Percentiles rank a stretch among this genome's conserved stretches.
Evolutionary conservation across 2,329 filamentous ascomycete species (phyloP).

Genomic region (Phyllosticta citriasiana): DNA sequence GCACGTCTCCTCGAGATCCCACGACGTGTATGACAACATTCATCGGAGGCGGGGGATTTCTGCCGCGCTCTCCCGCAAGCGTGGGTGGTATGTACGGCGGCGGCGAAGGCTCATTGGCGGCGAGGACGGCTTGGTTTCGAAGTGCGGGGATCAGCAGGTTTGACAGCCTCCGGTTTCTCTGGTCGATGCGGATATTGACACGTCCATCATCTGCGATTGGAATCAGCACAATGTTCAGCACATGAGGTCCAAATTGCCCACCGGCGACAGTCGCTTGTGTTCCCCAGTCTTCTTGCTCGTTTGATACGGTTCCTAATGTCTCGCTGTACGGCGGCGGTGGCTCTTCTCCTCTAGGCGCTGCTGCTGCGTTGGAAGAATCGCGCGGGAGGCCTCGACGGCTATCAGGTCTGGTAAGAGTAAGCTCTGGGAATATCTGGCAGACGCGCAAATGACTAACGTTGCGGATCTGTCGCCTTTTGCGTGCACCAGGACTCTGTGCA

Average conservation of each 20-base stretch:
- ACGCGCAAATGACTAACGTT: background rate
- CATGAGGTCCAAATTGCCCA: background rate
- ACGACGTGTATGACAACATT: conserved; percentile 42
- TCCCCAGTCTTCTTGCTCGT: conserved; percentile 29
- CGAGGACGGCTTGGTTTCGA: conserved; percentile 24
- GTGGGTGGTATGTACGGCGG: conserved; percentile 66
- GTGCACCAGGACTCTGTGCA: background rate
- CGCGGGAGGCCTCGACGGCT: background rate
- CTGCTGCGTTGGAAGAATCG: background rate
- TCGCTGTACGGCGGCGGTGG: conserved; percentile 33
- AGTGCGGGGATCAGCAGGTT: conserved; percentile 29
- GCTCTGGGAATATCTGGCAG: background rate
- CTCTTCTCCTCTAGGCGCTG: conserved; percentile 30
- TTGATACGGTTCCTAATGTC: conserved; percentile 27
- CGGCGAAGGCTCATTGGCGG: conserved; percentile 43
- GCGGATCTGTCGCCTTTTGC: background rate
- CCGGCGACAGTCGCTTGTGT: conserved; percentile 39
- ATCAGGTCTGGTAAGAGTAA: background rate
- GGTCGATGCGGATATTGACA: conserved; percentile 32
- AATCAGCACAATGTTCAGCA: background rate
- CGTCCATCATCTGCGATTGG: conserved; percentile 23
- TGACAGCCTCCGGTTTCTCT: conserved; percentile 26
- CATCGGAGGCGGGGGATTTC: conserved; percentile 40
- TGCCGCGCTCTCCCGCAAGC: conserved; percentile 53
- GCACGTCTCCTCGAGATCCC: conserved; percentile 40